Evolutionary conservation across 371 early-diverging fungal species (phyloP).

Genomic region (Choanephora cucurbitarum): DNA sequence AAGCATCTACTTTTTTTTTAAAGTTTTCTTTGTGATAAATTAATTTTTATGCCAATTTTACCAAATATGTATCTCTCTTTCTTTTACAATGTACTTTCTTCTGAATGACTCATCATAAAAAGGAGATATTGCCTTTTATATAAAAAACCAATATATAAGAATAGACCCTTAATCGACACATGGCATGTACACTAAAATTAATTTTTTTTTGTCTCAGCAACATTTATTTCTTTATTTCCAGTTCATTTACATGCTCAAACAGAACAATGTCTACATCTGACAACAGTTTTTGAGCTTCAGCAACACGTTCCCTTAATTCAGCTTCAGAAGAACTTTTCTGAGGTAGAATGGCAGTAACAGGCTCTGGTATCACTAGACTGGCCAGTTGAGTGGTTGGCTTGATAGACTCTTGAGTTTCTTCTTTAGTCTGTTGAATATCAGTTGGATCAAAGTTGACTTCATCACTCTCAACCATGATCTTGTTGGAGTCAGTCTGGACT

Average conservation of each 20-base stretch:
- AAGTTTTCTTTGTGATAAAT: no score
- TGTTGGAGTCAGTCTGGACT: not conserved
- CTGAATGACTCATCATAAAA: no score
- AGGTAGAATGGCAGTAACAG: constrained; percentile 1
- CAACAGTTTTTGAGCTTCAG: not conserved
- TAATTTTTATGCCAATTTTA: no score
- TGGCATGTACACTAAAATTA: no score
- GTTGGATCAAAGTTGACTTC: not conserved
- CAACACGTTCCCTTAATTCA: not conserved
- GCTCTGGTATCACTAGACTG: constrained; percentile 4
- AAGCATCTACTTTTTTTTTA: no score
- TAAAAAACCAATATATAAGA: no score
- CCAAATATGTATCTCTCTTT: no score
- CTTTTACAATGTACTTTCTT: no score
- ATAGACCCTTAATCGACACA: no score
- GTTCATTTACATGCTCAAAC: constrained; percentile 5
- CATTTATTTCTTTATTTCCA: no score
- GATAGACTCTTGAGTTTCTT: not conserved
- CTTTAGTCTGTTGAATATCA: not conserved
- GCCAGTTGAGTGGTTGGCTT: not conserved
- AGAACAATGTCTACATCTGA: constrained; percentile 1
- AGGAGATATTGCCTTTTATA: no score
- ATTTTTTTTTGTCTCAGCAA: no score
- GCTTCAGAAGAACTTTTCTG: not conserved
- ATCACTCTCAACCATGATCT: not conserved